A percentile compares a stretch with the other conserved stretches of the same genome.
Evolutionary conservation across 2,329 filamentous ascomycete species (phyloP).

Genomic region (Fusarium foetens): DNA sequence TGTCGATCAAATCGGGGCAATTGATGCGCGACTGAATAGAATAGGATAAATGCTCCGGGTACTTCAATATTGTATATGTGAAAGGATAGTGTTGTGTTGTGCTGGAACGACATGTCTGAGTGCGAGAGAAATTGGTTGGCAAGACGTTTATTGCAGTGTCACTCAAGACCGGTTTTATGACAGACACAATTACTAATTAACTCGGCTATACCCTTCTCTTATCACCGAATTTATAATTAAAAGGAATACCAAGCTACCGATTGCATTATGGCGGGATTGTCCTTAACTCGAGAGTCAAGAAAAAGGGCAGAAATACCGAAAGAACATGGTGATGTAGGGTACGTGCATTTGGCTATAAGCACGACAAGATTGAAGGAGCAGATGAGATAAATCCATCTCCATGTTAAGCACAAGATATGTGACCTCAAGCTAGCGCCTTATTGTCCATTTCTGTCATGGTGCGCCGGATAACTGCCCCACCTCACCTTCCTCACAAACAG

Average conservation of each 20-base stretch:
- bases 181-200: fast-evolving
- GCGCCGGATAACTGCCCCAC: fast-evolving
- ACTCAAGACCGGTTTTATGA: fast-evolving
- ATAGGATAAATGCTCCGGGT: neutral
- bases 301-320: neutral
- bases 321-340: neutral
- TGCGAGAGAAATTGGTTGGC: fast-evolving
- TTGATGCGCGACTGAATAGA: neutral
- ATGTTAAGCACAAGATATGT: fast-evolving
- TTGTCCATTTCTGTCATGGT: fast-evolving
- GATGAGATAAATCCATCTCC: fast-evolving
- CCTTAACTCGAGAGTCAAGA: neutral
- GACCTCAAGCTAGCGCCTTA: fast-evolving
- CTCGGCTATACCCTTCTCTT: fast-evolving
- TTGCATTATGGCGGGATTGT: fast-evolving
- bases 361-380: neutral
- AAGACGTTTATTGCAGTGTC: fast-evolving
- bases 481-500: neutral
- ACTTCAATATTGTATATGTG: neutral
- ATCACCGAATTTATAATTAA: neutral
- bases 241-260: fast-evolving
- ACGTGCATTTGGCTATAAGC: neutral
- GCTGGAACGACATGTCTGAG: neutral
- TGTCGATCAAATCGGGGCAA: neutral
- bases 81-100: neutral